Evolutionary conservation across 2,329 filamentous ascomycete species (phyloP), one percentile per base, ranked within the genome.

Genomic region (Alternaria burnsii): DNA sequence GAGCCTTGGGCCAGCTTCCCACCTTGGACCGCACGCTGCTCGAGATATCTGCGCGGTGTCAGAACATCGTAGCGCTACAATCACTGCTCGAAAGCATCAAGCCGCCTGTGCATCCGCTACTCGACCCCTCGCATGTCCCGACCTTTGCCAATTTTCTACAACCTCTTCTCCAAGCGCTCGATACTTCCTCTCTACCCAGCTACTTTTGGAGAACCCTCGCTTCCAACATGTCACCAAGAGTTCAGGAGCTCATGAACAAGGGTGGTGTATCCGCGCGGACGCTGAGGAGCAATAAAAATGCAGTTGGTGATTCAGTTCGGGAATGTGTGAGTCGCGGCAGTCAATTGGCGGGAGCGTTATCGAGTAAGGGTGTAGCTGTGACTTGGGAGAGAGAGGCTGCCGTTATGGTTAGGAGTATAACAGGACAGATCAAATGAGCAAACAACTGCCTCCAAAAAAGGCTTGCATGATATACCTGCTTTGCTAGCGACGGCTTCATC

Each of bases 181-280:
- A 98, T 78, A 97, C 93, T 0, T 88, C 91, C 0, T 95, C 92
- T 2, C 82, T 99, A 16, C 88, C 93, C 1, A 94, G 91, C 0
- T 97, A 94, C 77, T 99, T 97, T 81, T 99, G 95, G 93, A 87
- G 95, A 54, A 91, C 91, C 9, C 86, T 98, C 71, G 95, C 95
- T 0, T 88, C 91, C 1, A 89, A 88, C 57, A 83, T 98, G 60
- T 87, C 90, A 4, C 83, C 88, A 0, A 87, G 92, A 22, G 93
- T 97, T 0, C 90, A 93, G 76, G 94, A 98, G 67, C 92, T 98
- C 44, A 79, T 97, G 58, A 88, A 86, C 62, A 87, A 92, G 59
- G 94, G 94, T 2, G 94, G 95, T 0, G 91, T 94, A 0, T 91
- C 91, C 28, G 93, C 92, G 5, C 86, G 95, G 59, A 94, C 92